phyloP scores from a whole-genome alignment of 1,139 yeast species.

The Hanseniaspora uvarum region DNA sequence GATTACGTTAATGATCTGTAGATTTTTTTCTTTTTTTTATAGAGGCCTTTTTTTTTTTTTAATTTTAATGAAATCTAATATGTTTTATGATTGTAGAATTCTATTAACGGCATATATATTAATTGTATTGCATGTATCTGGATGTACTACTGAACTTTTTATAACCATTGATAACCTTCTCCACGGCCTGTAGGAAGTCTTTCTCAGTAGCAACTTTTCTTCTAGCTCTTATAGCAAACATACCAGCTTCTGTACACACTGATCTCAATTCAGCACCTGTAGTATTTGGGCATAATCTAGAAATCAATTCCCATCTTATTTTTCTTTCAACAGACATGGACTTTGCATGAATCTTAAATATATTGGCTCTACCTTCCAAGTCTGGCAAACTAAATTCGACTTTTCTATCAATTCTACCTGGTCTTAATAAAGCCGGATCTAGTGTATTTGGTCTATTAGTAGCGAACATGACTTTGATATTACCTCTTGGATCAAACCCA shows the following conservation, averaged over 20 bases:
- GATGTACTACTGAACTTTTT: constrained; percentile 94
- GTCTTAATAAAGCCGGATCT: constrained; percentile 95
- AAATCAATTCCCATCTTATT: constrained; percentile 95
- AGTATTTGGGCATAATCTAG: constrained; percentile 92
- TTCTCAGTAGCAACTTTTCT: constrained; percentile 96
- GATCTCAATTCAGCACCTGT: constrained; percentile 97
- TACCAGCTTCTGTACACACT: constrained; percentile 96
- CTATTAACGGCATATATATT: background rate
- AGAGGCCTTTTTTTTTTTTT: background rate
- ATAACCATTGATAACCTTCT: constrained; percentile 95
- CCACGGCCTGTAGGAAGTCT: constrained; percentile 94
- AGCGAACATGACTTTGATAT: constrained; percentile 97
- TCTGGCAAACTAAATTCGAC: constrained; percentile 95
- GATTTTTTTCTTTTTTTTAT: background rate
- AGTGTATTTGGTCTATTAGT: constrained; percentile 95
- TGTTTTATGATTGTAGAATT: background rate
- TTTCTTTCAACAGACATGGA: constrained; percentile 96
- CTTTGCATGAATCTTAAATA: constrained; percentile 91
- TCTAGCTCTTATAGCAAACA: constrained; percentile 97
- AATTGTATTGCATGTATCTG: constrained; percentile 95
- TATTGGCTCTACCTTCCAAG: constrained; percentile 92
- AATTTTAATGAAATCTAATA: background rate
- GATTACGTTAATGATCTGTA: background rate
- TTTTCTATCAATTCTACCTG: constrained; percentile 96
- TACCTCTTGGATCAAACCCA: constrained; percentile 97